Percentiles rank a stretch among this genome's conserved stretches.
Conservation (phyloP, 1,284 basidiomycete species). For the Fomitiporia mediterranea region DNA sequence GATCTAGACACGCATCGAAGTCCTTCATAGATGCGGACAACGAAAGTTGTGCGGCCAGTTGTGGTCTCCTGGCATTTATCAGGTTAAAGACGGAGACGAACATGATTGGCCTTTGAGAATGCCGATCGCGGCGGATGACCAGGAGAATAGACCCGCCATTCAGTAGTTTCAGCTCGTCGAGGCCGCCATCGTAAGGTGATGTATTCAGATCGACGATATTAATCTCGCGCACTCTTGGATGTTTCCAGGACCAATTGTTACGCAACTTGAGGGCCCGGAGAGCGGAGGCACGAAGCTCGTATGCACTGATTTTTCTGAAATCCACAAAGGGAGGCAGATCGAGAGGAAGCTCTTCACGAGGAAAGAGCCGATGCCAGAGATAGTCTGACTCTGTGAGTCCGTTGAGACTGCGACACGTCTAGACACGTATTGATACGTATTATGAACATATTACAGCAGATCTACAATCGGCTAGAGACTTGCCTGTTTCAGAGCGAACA, state of each 20-base stretch:
- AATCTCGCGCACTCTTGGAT: slow-evolving; percentile 1
- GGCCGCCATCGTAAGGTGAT: not conserved
- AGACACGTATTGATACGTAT: not conserved
- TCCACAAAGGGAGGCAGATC: slow-evolving; percentile 10
- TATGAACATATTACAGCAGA: not conserved
- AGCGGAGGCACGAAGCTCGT: slow-evolving; percentile 11
- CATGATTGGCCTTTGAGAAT: slow-evolving; percentile 15
- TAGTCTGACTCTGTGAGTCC: slow-evolving; percentile 17
- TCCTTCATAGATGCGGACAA: slow-evolving; percentile 16
- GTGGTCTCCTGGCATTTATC: not conserved
- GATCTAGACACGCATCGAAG: slow-evolving; percentile 15
- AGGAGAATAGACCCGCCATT: slow-evolving; percentile 12
- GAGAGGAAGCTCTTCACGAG: slow-evolving; percentile 17
- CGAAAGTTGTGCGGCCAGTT: slow-evolving; percentile 5
- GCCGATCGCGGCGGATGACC: slow-evolving; percentile 13
- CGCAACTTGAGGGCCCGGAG: slow-evolving; percentile 15
- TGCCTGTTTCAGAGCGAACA: slow-evolving; percentile 20
- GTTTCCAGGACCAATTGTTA: slow-evolving; percentile 14
- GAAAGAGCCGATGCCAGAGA: slow-evolving; percentile 20
- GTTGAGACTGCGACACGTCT: slow-evolving; percentile 19
- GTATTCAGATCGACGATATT: not conserved
- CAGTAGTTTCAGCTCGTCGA: slow-evolving; percentile 19
- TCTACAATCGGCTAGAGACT: not conserved
- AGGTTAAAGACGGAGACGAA: slow-evolving; percentile 11
- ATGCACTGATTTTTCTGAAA: slow-evolving; percentile 7